Conservation (phyloP, 2,329 filamentous ascomycete genomes). For the Beauveria bassiana region DNA sequence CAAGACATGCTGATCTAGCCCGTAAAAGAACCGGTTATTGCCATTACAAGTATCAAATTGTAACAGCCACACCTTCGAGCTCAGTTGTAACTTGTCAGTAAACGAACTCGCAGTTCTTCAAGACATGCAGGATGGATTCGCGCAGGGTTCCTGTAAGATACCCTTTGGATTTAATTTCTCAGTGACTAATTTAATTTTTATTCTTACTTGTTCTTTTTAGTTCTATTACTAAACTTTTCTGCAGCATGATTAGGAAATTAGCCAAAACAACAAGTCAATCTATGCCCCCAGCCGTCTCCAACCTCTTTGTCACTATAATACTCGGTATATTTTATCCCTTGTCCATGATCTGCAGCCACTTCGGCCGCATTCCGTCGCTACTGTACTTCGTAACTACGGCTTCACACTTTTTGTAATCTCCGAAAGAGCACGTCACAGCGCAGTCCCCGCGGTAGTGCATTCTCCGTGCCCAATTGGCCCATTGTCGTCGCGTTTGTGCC, state of each 20-base stretch:
- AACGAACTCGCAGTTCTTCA: background rate
- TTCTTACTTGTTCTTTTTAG: background rate
- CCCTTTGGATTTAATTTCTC: background rate
- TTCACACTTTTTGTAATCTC: background rate
- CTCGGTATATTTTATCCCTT: background rate
- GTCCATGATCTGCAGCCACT: background rate
- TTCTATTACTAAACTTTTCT: background rate
- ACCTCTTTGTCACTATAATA: background rate
- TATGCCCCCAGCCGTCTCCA: background rate
- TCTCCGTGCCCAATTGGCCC: constrained; percentile 1
- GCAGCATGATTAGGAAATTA: background rate
- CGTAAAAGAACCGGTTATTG: background rate
- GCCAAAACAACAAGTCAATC: background rate
- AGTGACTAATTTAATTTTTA: background rate
- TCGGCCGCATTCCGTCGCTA: background rate
- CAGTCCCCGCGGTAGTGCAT: constrained; percentile 1
- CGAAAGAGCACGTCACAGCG: constrained; percentile 1
- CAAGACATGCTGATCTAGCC: background rate
- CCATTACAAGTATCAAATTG: too few relatives aligned
- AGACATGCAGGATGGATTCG: background rate
- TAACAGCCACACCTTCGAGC: too few relatives aligned
- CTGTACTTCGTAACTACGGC: too few relatives aligned
- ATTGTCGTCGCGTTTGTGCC: background rate
- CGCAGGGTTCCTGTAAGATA: background rate
- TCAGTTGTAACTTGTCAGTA: too few relatives aligned